phyloP scores from a whole-genome alignment of 805 yeast species.

The Yarrowia divulgata region DNA sequence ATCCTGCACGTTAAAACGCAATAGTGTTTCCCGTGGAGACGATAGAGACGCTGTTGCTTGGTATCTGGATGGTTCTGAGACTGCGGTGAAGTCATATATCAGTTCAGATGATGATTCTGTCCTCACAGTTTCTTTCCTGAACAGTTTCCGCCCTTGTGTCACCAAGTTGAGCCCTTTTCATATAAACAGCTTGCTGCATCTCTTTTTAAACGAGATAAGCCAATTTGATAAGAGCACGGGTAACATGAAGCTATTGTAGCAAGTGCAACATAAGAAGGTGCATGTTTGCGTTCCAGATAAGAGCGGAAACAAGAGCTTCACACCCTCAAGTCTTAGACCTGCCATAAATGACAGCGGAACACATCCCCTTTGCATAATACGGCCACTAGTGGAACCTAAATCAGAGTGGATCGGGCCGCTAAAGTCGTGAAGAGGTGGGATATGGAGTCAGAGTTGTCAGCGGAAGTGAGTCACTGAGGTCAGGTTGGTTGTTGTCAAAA shows the following conservation, averaged over 20 bases:
- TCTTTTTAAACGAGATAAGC: background rate
- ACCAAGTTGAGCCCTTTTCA: background rate
- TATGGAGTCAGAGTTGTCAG: no score
- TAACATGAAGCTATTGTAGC: no score
- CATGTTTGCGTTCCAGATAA: no score
- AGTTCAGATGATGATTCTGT: background rate
- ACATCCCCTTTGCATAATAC: conserved; percentile 15
- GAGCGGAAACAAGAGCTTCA: background rate
- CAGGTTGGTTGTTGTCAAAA: no score
- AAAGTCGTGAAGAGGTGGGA: no score
- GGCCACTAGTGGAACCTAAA: conserved; percentile 18
- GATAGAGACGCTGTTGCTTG: background rate
- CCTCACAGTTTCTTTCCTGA: background rate
- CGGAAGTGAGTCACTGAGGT: no score
- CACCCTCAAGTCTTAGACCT: background rate
- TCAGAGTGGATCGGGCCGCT: background rate
- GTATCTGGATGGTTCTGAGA: background rate
- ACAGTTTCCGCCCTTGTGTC: background rate
- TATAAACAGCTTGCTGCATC: background rate
- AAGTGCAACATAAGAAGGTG: no score
- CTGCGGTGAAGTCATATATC: background rate
- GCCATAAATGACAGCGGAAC: conserved; percentile 4
- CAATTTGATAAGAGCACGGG: background rate
- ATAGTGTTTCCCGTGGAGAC: background rate
- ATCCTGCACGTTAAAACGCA: conserved; percentile 10